Base-by-base conservation (phyloP, 31 red algal genomes). In the Bonnemaisonia californica region DNA sequence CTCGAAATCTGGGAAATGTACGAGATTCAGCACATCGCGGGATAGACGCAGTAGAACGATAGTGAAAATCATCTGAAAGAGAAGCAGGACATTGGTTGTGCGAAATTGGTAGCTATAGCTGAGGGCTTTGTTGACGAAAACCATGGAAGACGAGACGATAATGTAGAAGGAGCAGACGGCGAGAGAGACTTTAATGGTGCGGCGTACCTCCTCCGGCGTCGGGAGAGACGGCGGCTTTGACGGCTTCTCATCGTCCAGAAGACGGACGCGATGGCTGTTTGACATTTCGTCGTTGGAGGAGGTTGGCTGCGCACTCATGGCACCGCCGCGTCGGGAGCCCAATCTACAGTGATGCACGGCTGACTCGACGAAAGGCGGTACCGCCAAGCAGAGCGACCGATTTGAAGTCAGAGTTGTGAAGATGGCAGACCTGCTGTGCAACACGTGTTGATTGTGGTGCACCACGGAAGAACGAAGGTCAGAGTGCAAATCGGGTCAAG, bases 71-170 rank as follows among this genome's bases (percentile, higher is more conserved):
- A 98, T 94, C 64, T 98, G 95, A 39, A 82, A 55, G 60, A 98
- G 41, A 29, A 98, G 85, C 34, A 98, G 65, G 45, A 86, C 73
- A 54, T 87, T 94, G 1, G 95, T 94, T 9, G 91, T 84, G 7
- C 71, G 66, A 76, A 93, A 93, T 21, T 42, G 48, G 54, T 83
- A 94, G 1, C 69, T 80, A 76, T 91, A 94, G 24, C 69, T 81
- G 30, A 98, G 64, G 3, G 89, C 85, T 71, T 98, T 98, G 82
- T 98, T 98, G 72, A 59, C 59, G 58, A 98, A 93, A 31, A 98
- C 91, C 87, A 94, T 93, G 18, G 86, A 73, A 16, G 84, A 82
- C 28, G 95, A 98, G 13, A 98, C 74, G 32, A 77, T 23, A 24
- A 98, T 91, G 79, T 98, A 98, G 41, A 93, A 89, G 1, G 59